These are phyloP conservation scores for Globisporangium uncinulatum DNA, from an alignment of 352 stramenopile genomes.

Conservation along the genomic window DNA sequence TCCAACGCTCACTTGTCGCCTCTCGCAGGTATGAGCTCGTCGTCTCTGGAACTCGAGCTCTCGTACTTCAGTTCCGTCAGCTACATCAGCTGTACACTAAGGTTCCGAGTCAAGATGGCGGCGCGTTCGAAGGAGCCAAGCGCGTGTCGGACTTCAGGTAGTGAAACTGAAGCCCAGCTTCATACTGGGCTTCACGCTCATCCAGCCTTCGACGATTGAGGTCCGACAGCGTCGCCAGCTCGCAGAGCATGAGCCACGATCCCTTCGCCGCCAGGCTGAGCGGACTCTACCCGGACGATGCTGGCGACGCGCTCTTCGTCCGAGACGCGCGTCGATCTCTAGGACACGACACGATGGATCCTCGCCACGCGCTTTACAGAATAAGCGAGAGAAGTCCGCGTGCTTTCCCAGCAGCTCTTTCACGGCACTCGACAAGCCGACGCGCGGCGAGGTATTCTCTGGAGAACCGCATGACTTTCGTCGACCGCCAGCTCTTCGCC, in stretches of 20 bases:
- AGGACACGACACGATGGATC: too few species aligned
- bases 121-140: too few species aligned
- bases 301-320: slow-evolving; percentile 30
- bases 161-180: slow-evolving; percentile 28
- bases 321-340: slow-evolving; percentile 30
- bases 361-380: too few species aligned
- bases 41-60: slow-evolving; percentile 21
- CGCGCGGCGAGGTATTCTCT: too few species aligned
- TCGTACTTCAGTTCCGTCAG: slow-evolving; percentile 45
- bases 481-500: too few species aligned
- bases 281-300: slow-evolving; percentile 42
- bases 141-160: slow-evolving; percentile 9
- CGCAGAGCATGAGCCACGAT: slow-evolving; percentile 54
- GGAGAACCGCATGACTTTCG: too few species aligned
- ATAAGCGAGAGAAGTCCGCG: too few species aligned
- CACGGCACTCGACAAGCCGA: too few species aligned
- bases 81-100: neutral
- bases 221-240: slow-evolving; percentile 36
- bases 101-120: too few species aligned
- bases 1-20: too few species aligned
- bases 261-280: slow-evolving; percentile 43
- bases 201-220: slow-evolving; percentile 42
- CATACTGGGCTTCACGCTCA: slow-evolving; percentile 40
- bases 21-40: neutral
- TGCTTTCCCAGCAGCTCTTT: too few species aligned